Base-by-base conservation (phyloP, 371 early-diverging fungal species). In the Mucor circinelloides region DNA sequence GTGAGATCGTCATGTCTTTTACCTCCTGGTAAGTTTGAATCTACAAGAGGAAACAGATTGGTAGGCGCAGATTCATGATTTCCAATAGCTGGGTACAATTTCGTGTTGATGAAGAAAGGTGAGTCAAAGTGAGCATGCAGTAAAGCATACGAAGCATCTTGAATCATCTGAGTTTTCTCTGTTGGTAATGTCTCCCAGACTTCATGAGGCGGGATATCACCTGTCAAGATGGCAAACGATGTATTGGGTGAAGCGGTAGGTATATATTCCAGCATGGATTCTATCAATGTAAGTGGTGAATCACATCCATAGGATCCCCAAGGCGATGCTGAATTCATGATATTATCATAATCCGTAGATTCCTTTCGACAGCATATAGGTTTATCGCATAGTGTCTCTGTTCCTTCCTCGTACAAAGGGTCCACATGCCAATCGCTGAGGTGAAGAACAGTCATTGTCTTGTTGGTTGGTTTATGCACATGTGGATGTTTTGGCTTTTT, bases 391-490 rank as follows among this genome's bases (percentile, higher is more conserved):
- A 60, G 60, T 6, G 73, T 82, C 50, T 89, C 89, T 7, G 88
- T 50, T 34, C 86, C 87, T 56, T 76, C 63, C 31, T 76, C 73
- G 48, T 86, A 89, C 9, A 77, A 62, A 13, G 83, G 80, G 63
- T 89, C 89, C 27, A 87, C 76, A 65, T 89, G 89, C 87, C 87
- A 87, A 75, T 89, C 89, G 44, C 87, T 86, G 30, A 89, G 62
- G 21, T 89, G 89, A 12, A 88, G 66, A 2, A 87, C 81, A 36
- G 77, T 83, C n/a, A 87, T 68, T 28, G 68, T 78, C 21, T 75
- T 57, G 21, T 76, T 77, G 9, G 75, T 76, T 7, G 76, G 74
- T 34, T 75, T 38, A 19, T 66, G 68, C 15, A 36, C 25, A 6
- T 66, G 64, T 19, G 64, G 52, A 25, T 72, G 64, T 40, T 55